Conservation (phyloP, 805 yeast species). For the Cyberlindnera subsufficiens region DNA sequence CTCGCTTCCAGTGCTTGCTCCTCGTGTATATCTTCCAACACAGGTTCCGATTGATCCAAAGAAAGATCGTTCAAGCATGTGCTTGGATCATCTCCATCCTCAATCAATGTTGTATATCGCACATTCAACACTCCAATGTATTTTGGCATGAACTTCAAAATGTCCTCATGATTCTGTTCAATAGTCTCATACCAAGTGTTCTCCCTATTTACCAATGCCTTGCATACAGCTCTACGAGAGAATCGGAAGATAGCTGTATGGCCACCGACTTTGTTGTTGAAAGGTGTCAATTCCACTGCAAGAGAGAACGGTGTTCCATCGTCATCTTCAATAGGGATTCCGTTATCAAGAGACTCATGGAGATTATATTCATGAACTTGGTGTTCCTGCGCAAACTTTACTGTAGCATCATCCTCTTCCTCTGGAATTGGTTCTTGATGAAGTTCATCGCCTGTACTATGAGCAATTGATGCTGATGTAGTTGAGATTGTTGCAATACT, state of each 20-base stretch:
- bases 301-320: slow-evolving; percentile 46
- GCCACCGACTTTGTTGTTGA: slow-evolving; percentile 94
- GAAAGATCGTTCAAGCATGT: slow-evolving; percentile 12
- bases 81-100: slow-evolving; percentile 14
- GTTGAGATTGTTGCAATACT: slow-evolving; percentile 3
- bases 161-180: slow-evolving; percentile 69
- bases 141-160: slow-evolving; percentile 83
- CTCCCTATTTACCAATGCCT: slow-evolving; percentile 85
- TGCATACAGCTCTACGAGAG: slow-evolving; percentile 88
- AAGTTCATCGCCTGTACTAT: not conserved
- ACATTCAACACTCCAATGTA: slow-evolving; percentile 94
- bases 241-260: slow-evolving; percentile 95
- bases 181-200: slow-evolving; percentile 88
- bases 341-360: not conserved
- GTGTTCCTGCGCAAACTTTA: slow-evolving; percentile 10
- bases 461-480: not conserved
- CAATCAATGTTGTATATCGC: slow-evolving; percentile 45
- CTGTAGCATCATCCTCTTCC: slow-evolving; percentile 2
- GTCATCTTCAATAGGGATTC: slow-evolving; percentile 11
- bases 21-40: slow-evolving; percentile 11
- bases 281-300: slow-evolving; percentile 87
- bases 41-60: slow-evolving; percentile 7
- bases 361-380: slow-evolving; percentile 8
- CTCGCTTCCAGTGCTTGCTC: slow-evolving; percentile 1
- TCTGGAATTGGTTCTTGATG: not conserved